A percentile compares a stretch with the other conserved stretches of the same genome.
phyloP scores from a whole-genome alignment of 2,329 filamentous ascomycete genomes.

The Ascochyta pisi region DNA sequence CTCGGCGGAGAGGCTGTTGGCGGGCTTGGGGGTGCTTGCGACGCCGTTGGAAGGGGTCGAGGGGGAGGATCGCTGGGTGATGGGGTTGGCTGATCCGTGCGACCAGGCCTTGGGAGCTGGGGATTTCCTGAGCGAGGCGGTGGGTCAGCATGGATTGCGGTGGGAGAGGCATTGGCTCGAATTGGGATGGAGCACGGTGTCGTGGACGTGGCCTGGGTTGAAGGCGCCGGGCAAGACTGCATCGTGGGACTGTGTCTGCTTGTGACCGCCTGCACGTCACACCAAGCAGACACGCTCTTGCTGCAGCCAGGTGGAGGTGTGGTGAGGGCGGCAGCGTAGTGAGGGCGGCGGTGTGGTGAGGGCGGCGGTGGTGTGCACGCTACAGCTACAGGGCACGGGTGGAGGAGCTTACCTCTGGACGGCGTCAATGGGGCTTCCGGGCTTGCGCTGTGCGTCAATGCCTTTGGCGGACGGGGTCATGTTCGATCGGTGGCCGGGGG shows the following conservation, averaged over 20 bases:
- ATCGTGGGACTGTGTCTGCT: slow-evolving; percentile 43
- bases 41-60: slow-evolving; percentile 62
- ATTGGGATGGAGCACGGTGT: too few species aligned
- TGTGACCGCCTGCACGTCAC: slow-evolving; percentile 44
- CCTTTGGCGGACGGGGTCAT: slow-evolving; percentile 58
- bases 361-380: too few species aligned
- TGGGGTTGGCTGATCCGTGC: slow-evolving; percentile 63
- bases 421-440: slow-evolving; percentile 62
- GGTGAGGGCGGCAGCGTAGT: too few species aligned
- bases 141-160: slow-evolving; percentile 33
- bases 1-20: slow-evolving; percentile 55
- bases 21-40: slow-evolving; percentile 51
- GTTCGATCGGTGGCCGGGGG: slow-evolving; percentile 55
- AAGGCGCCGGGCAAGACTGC: slow-evolving; percentile 16
- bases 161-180: background rate
- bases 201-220: background rate
- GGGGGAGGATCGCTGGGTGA: slow-evolving; percentile 62
- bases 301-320: too few species aligned
- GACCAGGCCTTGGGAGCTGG: slow-evolving; percentile 66
- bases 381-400: background rate
- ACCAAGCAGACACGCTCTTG: background rate
- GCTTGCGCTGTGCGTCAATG: slow-evolving; percentile 62
- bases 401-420: slow-evolving; percentile 59
- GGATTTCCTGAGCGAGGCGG: slow-evolving; percentile 53
- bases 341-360: background rate